These are phyloP conservation scores for Globisporangium takayamanum DNA, from an alignment of 352 stramenopile genomes.

Conservation along the genomic window DNA sequence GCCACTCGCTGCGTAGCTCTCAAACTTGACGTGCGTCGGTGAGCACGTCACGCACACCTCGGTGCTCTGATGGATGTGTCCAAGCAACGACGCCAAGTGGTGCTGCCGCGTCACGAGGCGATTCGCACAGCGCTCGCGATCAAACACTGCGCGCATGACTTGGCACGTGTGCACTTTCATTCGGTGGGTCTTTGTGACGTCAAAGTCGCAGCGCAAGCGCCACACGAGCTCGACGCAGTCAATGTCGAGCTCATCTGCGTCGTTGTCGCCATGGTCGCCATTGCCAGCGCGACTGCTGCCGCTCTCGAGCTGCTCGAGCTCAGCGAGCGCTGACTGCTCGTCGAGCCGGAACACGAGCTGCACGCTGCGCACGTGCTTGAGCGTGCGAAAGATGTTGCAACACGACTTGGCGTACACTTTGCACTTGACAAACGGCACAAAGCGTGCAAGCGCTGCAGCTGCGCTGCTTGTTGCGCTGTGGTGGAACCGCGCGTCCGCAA, in stretches of 20 bases:
- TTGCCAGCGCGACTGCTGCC: slow-evolving; percentile 5
- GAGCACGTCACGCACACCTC: slow-evolving; percentile 70
- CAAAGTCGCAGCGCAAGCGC: slow-evolving; percentile 70
- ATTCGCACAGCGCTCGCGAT: slow-evolving; percentile 45
- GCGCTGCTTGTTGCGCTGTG: slow-evolving; percentile 8
- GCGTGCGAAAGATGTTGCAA: slow-evolving; percentile 74
- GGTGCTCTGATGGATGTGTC: slow-evolving; percentile 76
- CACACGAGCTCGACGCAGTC: slow-evolving; percentile 66
- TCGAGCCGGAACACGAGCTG: slow-evolving; percentile 60
- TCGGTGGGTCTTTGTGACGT: slow-evolving; percentile 82
- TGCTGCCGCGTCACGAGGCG: slow-evolving; percentile 58
- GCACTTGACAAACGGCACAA: slow-evolving; percentile 55
- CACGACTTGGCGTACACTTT: slow-evolving; percentile 75
- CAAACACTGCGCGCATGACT: slow-evolving; percentile 76
- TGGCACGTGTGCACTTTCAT: slow-evolving; percentile 77
- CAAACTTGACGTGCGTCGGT: slow-evolving; percentile 63
- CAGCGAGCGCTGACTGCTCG: slow-evolving; percentile 19
- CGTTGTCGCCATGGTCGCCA: slow-evolving; percentile 3
- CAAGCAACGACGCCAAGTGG: slow-evolving; percentile 65
- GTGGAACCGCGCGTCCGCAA: slow-evolving; percentile 25
- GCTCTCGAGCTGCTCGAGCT: slow-evolving; percentile 16
- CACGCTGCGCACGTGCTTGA: slow-evolving; percentile 76
- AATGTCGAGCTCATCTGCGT: slow-evolving; percentile 42
- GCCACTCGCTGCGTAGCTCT: slow-evolving; percentile 65
- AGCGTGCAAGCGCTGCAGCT: background rate